Evolutionary conservation across 2,329 filamentous ascomycete species (phyloP).

Genomic region (Beauveria sp.): DNA sequence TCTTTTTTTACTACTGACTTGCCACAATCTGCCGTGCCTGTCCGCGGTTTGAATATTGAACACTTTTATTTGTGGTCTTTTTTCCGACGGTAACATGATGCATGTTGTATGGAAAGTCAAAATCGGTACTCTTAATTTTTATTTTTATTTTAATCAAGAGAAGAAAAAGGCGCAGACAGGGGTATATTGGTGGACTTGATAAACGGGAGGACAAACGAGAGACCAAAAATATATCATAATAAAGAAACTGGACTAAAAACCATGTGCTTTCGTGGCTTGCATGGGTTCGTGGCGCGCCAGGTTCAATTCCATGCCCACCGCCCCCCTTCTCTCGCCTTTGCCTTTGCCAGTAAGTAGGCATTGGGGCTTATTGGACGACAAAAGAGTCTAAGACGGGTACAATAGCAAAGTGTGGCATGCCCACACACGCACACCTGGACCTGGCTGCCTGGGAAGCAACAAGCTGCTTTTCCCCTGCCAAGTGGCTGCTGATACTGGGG

Average conservation of each 20-base stretch:
- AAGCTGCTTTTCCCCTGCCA: not conserved
- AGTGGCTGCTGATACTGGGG: not conserved
- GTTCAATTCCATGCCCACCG: not conserved
- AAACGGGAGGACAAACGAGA: not conserved
- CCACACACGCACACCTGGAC: not conserved
- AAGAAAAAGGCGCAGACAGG: not conserved
- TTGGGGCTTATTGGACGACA: not conserved
- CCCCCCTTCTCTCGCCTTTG: not conserved
- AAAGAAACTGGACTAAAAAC: not conserved
- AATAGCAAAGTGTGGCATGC: not conserved
- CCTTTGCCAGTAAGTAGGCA: not conserved
- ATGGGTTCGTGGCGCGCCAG: not conserved
- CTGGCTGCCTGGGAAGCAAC: too few species aligned
- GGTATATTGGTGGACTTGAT: not conserved
- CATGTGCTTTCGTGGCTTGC: conserved; percentile 1
- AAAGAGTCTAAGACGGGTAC: not conserved
- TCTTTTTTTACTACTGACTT: not conserved
- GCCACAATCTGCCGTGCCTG: too few species aligned
- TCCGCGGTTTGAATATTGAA: too few species aligned
- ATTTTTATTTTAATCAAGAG: too few species aligned
- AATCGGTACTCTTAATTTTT: too few species aligned
- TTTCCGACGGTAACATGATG: not conserved
- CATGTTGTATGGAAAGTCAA: not conserved
- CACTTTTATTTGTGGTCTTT: not conserved
- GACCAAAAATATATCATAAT: not conserved